Percentiles rank a stretch among this genome's conserved stretches.
phyloP scores from a whole-genome alignment of 768 basidiomycete genomes.

The Auricularia heimuer region DNA sequence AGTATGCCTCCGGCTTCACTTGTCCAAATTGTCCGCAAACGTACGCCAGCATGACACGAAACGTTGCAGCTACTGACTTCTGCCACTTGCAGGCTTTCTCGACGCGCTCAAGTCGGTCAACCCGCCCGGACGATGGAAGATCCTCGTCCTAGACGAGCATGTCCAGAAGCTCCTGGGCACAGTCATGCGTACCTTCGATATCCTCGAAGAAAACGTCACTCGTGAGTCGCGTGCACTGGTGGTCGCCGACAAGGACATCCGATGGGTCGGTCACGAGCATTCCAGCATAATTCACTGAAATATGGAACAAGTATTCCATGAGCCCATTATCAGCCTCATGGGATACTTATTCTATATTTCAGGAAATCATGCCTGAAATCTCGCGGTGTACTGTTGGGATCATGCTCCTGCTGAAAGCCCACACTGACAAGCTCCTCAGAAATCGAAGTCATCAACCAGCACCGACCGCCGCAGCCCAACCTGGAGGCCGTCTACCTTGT shows the following conservation, averaged over 20 bases:
- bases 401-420: too few species aligned
- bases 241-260: neutral
- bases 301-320: too few species aligned
- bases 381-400: too few species aligned
- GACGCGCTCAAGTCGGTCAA: constrained; percentile 81
- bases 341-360: neutral
- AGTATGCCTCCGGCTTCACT: constrained; percentile 6
- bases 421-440: constrained; percentile 35
- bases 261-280: too few species aligned
- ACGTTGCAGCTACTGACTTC: neutral
- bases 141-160: constrained; percentile 91
- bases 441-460: constrained; percentile 79
- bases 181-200: constrained; percentile 88
- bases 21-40: constrained; percentile 11
- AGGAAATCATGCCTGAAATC: neutral
- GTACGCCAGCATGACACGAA: neutral
- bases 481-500: constrained; percentile 91
- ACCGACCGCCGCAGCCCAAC: constrained; percentile 72
- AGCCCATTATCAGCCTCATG: too few species aligned
- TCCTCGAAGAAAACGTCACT: constrained; percentile 92
- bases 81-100: constrained; percentile 54
- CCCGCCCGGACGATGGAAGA: constrained; percentile 89
- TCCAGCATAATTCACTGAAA: too few species aligned
- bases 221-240: constrained; percentile 45
- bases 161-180: constrained; percentile 74